Conservation (phyloP, 169 alveolate genomes). For the Eimeria sp. region DNA sequence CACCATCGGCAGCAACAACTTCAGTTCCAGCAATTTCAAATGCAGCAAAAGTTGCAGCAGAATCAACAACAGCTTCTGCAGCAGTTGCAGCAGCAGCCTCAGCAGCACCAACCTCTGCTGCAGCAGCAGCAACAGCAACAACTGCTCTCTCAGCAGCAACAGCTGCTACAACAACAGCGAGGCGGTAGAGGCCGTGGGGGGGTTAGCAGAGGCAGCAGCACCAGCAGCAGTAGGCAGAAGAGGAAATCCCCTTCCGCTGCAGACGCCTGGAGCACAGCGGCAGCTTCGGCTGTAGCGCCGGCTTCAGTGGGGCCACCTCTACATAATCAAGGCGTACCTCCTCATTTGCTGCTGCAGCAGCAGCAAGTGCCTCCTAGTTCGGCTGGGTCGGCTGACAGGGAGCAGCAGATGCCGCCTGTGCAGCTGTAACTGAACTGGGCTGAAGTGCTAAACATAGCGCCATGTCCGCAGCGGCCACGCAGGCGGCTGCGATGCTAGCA, state of each 20-base stretch:
- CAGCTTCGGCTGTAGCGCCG: conserved; percentile 58
- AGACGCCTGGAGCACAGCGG: conserved; percentile 54
- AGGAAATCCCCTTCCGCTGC: conserved; percentile 46
- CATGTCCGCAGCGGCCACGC: conserved; percentile 7
- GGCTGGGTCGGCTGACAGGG: conserved; percentile 46
- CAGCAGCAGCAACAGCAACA: conserved; percentile 64
- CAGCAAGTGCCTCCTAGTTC: conserved; percentile 44
- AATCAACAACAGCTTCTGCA: conserved; percentile 53
- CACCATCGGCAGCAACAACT: conserved; percentile 61
- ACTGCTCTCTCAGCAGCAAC: conserved; percentile 20
- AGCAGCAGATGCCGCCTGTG: conserved; percentile 45
- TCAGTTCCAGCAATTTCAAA: conserved; percentile 41
- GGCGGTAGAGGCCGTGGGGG: conserved; percentile 67
- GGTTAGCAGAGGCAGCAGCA: conserved; percentile 64
- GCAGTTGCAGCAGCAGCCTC: conserved; percentile 47
- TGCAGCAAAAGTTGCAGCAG: conserved; percentile 56
- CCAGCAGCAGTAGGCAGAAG: conserved; percentile 55
- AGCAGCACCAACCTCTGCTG: conserved; percentile 6
- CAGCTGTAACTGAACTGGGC: conserved; percentile 13
- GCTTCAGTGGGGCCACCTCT: not conserved
- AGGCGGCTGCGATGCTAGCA: conserved; percentile 52
- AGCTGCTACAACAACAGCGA: conserved; percentile 1
- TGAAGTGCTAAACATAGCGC: not conserved
- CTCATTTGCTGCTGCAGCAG: conserved; percentile 61
- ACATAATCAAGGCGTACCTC: conserved; percentile 32